Evolutionary conservation across 2,329 filamentous ascomycete species (phyloP).

Genomic region (Thielaviopsis populi): DNA sequence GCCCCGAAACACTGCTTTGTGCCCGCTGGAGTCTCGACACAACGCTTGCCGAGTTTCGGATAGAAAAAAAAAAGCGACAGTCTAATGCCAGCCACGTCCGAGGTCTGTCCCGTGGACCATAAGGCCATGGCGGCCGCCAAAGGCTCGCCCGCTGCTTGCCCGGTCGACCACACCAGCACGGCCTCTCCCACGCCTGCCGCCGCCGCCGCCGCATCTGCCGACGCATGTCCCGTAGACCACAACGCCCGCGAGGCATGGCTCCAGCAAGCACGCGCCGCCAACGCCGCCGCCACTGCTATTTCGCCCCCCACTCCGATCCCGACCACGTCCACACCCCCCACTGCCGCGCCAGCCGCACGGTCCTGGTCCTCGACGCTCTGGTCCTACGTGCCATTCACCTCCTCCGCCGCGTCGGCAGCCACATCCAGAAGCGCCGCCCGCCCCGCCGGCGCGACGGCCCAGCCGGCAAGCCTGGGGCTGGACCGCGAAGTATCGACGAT

Average conservation of each 20-base stretch:
- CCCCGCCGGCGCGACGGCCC: slow-evolving; percentile 20
- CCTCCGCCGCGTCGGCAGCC: slow-evolving; percentile 18
- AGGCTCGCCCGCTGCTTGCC: slow-evolving; percentile 12
- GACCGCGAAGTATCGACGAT: slow-evolving; percentile 68
- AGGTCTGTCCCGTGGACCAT: slow-evolving; percentile 18
- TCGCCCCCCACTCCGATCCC: slow-evolving; percentile 20
- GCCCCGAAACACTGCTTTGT: neutral
- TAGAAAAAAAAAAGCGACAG: neutral
- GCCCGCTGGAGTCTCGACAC: too few relatives aligned
- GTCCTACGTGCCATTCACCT: slow-evolving; percentile 30
- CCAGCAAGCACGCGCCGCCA: slow-evolving; percentile 41
- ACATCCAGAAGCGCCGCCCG: slow-evolving; percentile 16
- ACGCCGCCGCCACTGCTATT: slow-evolving; percentile 22
- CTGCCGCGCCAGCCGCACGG: slow-evolving; percentile 18
- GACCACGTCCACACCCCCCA: slow-evolving; percentile 14
- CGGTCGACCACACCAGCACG: slow-evolving; percentile 6
- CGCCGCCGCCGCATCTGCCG: slow-evolving; percentile 18
- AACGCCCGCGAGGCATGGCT: slow-evolving; percentile 82
- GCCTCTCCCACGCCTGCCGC: slow-evolving; percentile 11
- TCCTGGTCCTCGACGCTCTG: slow-evolving; percentile 32
- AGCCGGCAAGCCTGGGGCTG: slow-evolving; percentile 44
- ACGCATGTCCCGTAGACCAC: slow-evolving; percentile 75
- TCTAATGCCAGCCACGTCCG: slow-evolving; percentile 5
- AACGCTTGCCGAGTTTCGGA: neutral
- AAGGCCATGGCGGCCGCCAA: slow-evolving; percentile 8